Base-by-base conservation (phyloP, 306 rosid genomes). In the Hylodesmum podocarpum region DNA sequence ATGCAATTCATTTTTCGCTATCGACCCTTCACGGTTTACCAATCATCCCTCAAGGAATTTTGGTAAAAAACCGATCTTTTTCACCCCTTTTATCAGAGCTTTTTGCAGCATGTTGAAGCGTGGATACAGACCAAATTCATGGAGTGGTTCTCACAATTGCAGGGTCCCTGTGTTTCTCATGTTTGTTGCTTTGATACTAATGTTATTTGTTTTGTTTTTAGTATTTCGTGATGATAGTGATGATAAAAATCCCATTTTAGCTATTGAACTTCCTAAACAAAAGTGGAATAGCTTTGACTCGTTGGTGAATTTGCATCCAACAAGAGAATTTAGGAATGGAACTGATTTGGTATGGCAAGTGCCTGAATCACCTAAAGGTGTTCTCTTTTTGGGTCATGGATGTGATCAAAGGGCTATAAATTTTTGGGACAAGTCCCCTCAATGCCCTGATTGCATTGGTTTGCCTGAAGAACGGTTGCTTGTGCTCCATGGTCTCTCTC, bases 331-430 rank as follows among this genome's bases (percentile, higher is more conserved):
- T 21, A 77, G 65, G 69, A 95, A 92, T 82, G 97, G 90, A 66
- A 89, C 94, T 13, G 95, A 90, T 54, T 58, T 92, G 27, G 84
- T 95, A 70, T 95, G 97, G 90, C 99, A 95, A 84, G 78, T 89
- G 64, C 99, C 97, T 51, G 84, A 89, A 59, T 87, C 88, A 4
- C 96, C 99, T 3, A 90, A 89, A 70, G 96, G 92, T 25, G 89
- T 92, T 83, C 85, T 95, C 75, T 95, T 95, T 87, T 72, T 95
- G 57, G 99, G 97, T 75, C 97, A 95, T 84, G 99, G 97, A 46
- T 95, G 99, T 66, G 40, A 78, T 74, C 89, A 96, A 33, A 85
- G 81, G 66, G 95, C 97, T 7, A 39, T 85, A 49, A 88, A 95
- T 77, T 95, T 95, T 82, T 92, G 97, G 99, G 99, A 95, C 25